These are phyloP conservation scores for Xylaria longipes DNA, from an alignment of 495 filamentous ascomycete genomes.

Conservation along the genomic window DNA sequence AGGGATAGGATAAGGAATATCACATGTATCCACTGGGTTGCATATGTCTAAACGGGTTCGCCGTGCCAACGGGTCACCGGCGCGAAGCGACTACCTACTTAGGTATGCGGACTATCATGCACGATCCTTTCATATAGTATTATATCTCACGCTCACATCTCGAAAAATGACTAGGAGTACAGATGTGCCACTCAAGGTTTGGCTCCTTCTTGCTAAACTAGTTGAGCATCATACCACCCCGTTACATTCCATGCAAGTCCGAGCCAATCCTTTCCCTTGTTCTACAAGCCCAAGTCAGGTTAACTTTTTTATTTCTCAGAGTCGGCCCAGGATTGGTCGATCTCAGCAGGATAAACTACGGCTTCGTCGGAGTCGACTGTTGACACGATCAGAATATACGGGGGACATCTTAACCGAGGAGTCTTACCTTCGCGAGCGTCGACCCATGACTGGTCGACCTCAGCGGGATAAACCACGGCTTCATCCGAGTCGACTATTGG, in stretches of 20 bases:
- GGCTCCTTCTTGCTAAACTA: not conserved
- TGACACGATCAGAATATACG: not conserved
- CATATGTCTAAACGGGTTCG: not conserved
- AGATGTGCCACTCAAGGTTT: not conserved
- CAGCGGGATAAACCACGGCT: not conserved
- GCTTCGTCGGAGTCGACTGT: constrained; percentile 4
- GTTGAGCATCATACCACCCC: not conserved
- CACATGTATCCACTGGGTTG: not conserved
- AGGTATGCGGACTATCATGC: not conserved
- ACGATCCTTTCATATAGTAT: not conserved
- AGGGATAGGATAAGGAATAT: not conserved
- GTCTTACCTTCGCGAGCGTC: not conserved
- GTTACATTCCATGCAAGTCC: not conserved
- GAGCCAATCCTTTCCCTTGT: not conserved
- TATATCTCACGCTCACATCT: not conserved
- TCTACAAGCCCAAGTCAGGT: not conserved
- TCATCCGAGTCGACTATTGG: not conserved
- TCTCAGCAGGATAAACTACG: not conserved
- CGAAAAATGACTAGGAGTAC: not conserved
- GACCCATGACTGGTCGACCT: not conserved
- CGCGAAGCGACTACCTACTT: not conserved
- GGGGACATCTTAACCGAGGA: not conserved
- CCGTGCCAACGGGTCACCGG: not conserved
- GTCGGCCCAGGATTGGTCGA: not conserved
- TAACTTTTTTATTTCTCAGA: not conserved